Percentiles rank a stretch among this genome's conserved stretches.
Conservation (phyloP, 148 eudicot species). For the Chenopodium album region DNA sequence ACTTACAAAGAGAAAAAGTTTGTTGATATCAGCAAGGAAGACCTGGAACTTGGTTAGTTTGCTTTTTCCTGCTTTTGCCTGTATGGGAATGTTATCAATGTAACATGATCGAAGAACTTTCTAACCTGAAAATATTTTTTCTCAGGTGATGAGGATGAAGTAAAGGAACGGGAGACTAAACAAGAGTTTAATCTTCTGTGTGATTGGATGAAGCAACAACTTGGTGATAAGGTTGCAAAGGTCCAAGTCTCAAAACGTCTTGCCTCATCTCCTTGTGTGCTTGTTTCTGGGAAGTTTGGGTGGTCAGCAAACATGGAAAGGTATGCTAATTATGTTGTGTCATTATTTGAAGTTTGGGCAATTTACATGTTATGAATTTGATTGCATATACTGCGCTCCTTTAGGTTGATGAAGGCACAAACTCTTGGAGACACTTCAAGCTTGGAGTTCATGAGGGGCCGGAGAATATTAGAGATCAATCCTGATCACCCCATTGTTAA, state of each 20-base stretch:
- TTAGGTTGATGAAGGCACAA: conserved; percentile 94
- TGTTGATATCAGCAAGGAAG: conserved; percentile 99
- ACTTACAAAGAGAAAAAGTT: conserved; percentile 97
- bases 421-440: conserved; percentile 93
- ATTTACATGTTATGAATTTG: background rate
- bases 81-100: background rate
- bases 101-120: background rate
- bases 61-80: background rate
- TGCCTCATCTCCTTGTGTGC: conserved; percentile 94
- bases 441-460: conserved; percentile 97
- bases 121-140: background rate
- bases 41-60: conserved; percentile 86
- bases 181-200: conserved; percentile 88
- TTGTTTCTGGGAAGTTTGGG: conserved; percentile 97
- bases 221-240: conserved; percentile 98
- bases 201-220: conserved; percentile 99
- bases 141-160: conserved; percentile 89
- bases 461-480: conserved; percentile 91
- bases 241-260: conserved; percentile 94
- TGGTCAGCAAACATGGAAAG: conserved; percentile 99
- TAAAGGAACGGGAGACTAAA: conserved; percentile 80
- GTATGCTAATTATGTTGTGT: conserved; percentile 28
- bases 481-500: conserved; percentile 96
- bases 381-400: conserved; percentile 1
- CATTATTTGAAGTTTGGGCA: background rate